Conservation (phyloP, 352 stramenopile species). For the Phytophthora lateralis region DNA sequence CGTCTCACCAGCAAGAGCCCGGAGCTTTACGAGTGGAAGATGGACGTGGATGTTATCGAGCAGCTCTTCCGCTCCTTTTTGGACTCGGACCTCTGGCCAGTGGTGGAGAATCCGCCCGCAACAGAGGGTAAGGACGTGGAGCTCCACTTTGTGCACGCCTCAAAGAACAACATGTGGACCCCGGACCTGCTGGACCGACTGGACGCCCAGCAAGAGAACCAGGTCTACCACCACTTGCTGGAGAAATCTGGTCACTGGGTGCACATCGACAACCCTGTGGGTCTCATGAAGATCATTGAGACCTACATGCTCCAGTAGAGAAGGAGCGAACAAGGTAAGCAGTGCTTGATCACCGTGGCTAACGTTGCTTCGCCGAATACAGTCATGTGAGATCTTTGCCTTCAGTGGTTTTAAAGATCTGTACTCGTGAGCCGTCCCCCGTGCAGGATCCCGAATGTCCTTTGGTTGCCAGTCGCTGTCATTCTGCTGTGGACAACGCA, state of each 20-base stretch:
- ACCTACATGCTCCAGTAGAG: slow-evolving; percentile 37
- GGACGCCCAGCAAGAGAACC: slow-evolving; percentile 43
- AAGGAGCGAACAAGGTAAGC: slow-evolving; percentile 5
- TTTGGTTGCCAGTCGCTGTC: too few relatives aligned
- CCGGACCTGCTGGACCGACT: slow-evolving; percentile 47
- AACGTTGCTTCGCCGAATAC: slow-evolving; percentile 1
- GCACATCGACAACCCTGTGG: slow-evolving; percentile 83
- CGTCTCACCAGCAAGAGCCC: slow-evolving; percentile 49
- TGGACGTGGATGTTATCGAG: slow-evolving; percentile 77
- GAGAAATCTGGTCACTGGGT: slow-evolving; percentile 83
- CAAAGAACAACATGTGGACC: slow-evolving; percentile 83
- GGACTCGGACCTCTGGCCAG: slow-evolving; percentile 67
- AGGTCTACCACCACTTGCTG: slow-evolving; percentile 74
- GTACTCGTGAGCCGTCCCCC: slow-evolving; percentile 1
- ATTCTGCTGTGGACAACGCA: too few relatives aligned
- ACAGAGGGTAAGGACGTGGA: slow-evolving; percentile 44
- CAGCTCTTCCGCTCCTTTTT: slow-evolving; percentile 76
- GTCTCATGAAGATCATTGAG: slow-evolving; percentile 74
- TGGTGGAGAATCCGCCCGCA: slow-evolving; percentile 44
- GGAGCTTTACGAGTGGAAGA: slow-evolving; percentile 83
- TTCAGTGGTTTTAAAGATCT: slow-evolving; percentile 12
- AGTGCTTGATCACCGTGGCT: neutral
- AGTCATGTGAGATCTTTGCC: slow-evolving; percentile 2
- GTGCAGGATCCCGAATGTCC: too few relatives aligned
- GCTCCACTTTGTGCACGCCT: slow-evolving; percentile 81